Percentiles rank a stretch among this genome's conserved stretches.
These are phyloP conservation scores for Tetratostichococcus sp. DNA, from an alignment of 139 green algal genomes.

Conservation along the genomic window DNA sequence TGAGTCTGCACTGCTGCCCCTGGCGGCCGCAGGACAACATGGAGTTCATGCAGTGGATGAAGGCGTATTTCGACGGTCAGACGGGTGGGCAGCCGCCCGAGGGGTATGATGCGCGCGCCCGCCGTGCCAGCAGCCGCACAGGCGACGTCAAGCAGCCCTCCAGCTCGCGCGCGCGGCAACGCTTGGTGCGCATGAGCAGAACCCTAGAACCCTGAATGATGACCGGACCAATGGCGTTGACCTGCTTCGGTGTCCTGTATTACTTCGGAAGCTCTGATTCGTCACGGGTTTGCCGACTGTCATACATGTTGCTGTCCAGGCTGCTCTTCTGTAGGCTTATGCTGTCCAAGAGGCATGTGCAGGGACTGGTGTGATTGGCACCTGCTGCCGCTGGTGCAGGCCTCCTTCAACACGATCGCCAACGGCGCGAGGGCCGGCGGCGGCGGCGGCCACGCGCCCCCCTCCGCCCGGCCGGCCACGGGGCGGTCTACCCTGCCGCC, in stretches of 20 bases:
- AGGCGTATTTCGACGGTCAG: constrained; percentile 72
- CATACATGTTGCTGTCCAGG: too few species aligned
- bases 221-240: too few species aligned
- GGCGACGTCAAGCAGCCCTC: constrained; percentile 30
- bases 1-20: constrained; percentile 18
- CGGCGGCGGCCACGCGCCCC: background rate
- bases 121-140: constrained; percentile 48
- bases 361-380: too few species aligned
- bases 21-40: constrained; percentile 94
- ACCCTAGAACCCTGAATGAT: too few species aligned
- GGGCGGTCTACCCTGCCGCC: constrained; percentile 3
- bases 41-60: constrained; percentile 94
- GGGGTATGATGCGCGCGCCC: constrained; percentile 54
- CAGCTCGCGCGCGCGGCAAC: too few species aligned
- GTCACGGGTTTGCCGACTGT: too few species aligned
- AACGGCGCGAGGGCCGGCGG: background rate
- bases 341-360: too few species aligned
- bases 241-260: too few species aligned
- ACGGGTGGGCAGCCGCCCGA: constrained; percentile 44
- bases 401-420: background rate
- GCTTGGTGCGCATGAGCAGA: too few species aligned
- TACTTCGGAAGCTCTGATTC: too few species aligned
- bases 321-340: too few species aligned
- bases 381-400: background rate
- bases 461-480: background rate